Base-by-base conservation (phyloP, 2,329 filamentous ascomycete genomes). In the Neofusicoccum sp. region DNA sequence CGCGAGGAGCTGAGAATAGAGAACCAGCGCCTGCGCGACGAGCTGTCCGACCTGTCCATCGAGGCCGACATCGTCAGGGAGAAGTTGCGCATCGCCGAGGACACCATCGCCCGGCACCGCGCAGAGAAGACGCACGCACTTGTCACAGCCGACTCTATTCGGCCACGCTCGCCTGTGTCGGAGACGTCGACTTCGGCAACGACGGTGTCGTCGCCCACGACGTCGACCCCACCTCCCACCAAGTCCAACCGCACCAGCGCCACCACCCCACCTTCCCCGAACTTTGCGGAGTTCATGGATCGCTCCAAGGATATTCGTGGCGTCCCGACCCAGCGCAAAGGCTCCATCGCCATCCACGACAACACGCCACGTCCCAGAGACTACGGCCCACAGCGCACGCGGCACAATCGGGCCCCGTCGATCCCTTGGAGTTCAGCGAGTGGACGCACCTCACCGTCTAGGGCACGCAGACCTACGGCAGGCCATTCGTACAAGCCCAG, bases 61-160 rank as follows among this genome's bases (percentile, higher is more conserved):
- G 95, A 99, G 78, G 89, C 90, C 65, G 95, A 98, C 73, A 95
- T 99, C 71, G 86, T 94, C 71, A 90, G 95, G 72, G 92, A 97
- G 82, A 98, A 97, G 83, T 83, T 98, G 73, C 91, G 91, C 73
- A 90, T 93, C 63, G 81, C 85, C 39, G 84, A 87, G 70, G 77
- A 77, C 39, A 79, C 78, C 8, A 78, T 81, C 33, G 79, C 83
- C 64, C 74, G 79, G 31, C 78, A 83, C 67, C 78, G 82, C 66
- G 79, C 80, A 65, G 79, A 81, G 69, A 84, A 83, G 71, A 81
- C 83, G 48, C 77, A 75, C 39, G 77, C 81, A 62, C 77, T 83
- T 6, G 70, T 84, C 54, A 78, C 80, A 45, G 79, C 80, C 59
- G 81, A 81, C 65, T 79, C 77, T 37, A 74, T 79, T 44, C 78